Conservation (phyloP, 2,329 filamentous ascomycete species). For the Tolypocladium amazonense region DNA sequence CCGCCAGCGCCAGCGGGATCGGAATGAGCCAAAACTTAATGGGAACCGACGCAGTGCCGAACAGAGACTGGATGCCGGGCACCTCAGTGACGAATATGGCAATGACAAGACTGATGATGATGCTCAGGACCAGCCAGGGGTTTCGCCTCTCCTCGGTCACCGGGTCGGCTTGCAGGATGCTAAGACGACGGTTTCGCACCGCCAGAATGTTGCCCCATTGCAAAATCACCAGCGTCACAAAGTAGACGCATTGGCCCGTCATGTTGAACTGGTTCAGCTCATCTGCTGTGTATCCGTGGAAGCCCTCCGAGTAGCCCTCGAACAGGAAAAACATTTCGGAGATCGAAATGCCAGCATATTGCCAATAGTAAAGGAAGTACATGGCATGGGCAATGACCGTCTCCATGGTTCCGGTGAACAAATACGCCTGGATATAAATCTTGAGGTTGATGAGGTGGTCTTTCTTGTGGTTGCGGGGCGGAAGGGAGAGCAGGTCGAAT, state of each 20-base stretch:
- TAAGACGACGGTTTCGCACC: conserved; percentile 39
- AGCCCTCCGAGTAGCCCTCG: conserved; percentile 35
- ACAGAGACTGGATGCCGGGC: conserved; percentile 35
- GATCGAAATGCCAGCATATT: conserved; percentile 34
- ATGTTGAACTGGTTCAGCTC: conserved; percentile 37
- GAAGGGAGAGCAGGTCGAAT: conserved; percentile 38
- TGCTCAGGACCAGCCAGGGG: conserved; percentile 35
- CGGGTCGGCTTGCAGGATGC: conserved; percentile 40
- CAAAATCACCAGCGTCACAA: conserved; percentile 40
- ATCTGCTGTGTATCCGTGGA: conserved; percentile 34
- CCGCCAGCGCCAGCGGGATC: conserved; percentile 35
- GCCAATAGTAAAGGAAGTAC: conserved; percentile 44
- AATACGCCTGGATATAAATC: conserved; percentile 40
- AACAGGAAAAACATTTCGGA: conserved; percentile 38
- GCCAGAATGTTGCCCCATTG: conserved; percentile 43
- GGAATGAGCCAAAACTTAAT: conserved; percentile 43
- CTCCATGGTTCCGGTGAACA: conserved; percentile 42
- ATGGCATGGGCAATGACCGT: conserved; percentile 37
- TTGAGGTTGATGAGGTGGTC: conserved; percentile 41
- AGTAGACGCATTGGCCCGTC: conserved; percentile 41
- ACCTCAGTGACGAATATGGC: conserved; percentile 43
- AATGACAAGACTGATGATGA: conserved; percentile 35
- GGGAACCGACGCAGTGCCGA: conserved; percentile 37
- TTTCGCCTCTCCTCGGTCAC: conserved; percentile 35
- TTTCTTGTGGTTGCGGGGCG: conserved; percentile 36